Percentiles rank a stretch among this genome's conserved stretches.
These are phyloP conservation scores for Sambucus nigra DNA, from an alignment of 129 eudicot species.

Conservation along the genomic window DNA sequence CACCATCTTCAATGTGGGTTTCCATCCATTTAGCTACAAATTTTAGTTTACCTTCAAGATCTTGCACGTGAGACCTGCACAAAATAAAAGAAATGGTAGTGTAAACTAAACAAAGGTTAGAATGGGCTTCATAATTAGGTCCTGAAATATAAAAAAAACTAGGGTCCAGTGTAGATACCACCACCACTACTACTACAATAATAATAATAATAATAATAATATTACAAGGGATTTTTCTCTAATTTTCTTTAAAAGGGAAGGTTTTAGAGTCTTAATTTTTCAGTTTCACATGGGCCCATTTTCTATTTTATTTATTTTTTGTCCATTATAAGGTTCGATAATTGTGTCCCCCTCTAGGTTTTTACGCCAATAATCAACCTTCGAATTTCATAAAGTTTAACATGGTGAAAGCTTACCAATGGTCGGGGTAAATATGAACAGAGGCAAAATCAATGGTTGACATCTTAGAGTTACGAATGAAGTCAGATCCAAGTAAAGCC, in stretches of 20 bases:
- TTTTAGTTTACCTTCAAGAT: constrained; percentile 50
- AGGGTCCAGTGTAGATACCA: too few relatives aligned
- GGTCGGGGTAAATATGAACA: constrained; percentile 95
- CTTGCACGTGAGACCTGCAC: constrained; percentile 54
- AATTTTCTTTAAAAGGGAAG: too few relatives aligned
- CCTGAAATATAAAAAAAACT: too few relatives aligned
- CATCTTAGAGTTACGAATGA: constrained; percentile 76
- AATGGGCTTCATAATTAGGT: too few relatives aligned
- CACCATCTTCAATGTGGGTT: constrained; percentile 89
- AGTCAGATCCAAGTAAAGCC: constrained; percentile 77
- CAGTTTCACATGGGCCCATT: too few relatives aligned
- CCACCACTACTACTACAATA: too few relatives aligned
- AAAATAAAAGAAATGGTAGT: neutral
- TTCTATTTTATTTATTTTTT: too few relatives aligned
- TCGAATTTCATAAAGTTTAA: neutral
- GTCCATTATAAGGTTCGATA: neutral
- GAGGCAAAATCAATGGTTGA: constrained; percentile 85
- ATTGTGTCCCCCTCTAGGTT: neutral
- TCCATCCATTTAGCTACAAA: constrained; percentile 75
- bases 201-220: too few relatives aligned
- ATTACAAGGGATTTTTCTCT: too few relatives aligned
- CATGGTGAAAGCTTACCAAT: constrained; percentile 47
- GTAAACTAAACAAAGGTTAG: neutral
- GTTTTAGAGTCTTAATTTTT: too few relatives aligned
- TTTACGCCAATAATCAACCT: too few relatives aligned